Conservation (phyloP, 495 filamentous ascomycete species). For the Patellaria atrata region DNA sequence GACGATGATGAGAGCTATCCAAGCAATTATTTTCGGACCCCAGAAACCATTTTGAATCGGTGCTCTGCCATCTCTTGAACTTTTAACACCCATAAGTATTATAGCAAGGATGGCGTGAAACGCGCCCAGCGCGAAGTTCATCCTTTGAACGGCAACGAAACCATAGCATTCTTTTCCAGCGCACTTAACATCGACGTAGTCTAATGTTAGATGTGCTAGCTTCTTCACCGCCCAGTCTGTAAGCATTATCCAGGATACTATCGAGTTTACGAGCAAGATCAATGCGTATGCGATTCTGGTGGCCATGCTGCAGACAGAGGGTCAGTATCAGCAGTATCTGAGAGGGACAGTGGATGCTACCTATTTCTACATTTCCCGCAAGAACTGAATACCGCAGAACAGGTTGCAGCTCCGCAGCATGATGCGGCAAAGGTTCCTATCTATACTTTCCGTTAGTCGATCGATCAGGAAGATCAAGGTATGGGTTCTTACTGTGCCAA, state of each 20-base stretch:
- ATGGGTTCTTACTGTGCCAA: constrained; percentile 56
- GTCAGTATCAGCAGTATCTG: constrained; percentile 4
- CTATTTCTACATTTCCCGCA: constrained; percentile 96
- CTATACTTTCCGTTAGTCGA: constrained; percentile 34
- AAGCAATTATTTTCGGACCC: constrained; percentile 75
- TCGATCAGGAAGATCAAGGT: constrained; percentile 1
- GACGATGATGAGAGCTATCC: constrained; percentile 71
- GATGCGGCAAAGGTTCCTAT: constrained; percentile 61
- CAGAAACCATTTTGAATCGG: constrained; percentile 89
- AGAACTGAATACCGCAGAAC: constrained; percentile 81
- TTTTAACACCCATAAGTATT: constrained; percentile 72
- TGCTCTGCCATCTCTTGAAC: constrained; percentile 75
- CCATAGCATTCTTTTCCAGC: constrained; percentile 84
- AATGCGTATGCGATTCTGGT: constrained; percentile 96
- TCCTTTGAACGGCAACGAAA: constrained; percentile 89
- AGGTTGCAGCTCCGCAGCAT: constrained; percentile 91
- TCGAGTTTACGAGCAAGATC: constrained; percentile 90
- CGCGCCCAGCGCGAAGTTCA: constrained; percentile 91
- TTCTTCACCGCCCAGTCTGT: constrained; percentile 97
- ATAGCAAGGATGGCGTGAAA: constrained; percentile 81
- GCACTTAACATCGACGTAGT: constrained; percentile 90
- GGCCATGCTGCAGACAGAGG: constrained; percentile 49
- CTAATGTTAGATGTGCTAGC: constrained; percentile 73
- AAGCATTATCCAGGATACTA: constrained; percentile 97
- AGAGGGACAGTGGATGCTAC: constrained; percentile 41